Base-by-base conservation (phyloP, 2,329 filamentous ascomycete species). In the Mariannaea sp. region DNA sequence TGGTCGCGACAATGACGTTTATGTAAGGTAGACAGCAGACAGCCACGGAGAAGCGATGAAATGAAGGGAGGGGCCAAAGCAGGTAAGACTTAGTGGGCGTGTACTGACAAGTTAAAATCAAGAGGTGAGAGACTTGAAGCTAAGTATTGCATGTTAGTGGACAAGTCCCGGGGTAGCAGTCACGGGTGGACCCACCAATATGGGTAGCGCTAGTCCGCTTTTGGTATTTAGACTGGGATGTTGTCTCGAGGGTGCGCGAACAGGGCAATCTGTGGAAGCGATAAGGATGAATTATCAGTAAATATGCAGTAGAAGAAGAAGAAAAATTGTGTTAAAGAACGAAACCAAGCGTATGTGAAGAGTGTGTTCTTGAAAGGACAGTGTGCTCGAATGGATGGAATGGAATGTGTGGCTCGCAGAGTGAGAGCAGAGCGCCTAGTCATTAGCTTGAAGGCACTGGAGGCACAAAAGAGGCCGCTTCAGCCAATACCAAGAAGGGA, bases 101-200 rank as follows among this genome's bases (percentile, higher is more conserved):
- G 65, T 68, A 68, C 64, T 67, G 10, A 68, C 66, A 59, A 53
- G 42, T 20, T 49, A 48, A 62, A 45, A 36, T 43, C 48, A 58
- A 29, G 56, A 38, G 60, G 16, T n/a, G 43, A 29, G 57, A 48
- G 54, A 68, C 66, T 57, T 66, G 42, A 22, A 30, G 40, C 47
- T 45, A 35, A 35, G 20, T 47, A 43, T 29, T 50, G 22, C 19
- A 50, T 56, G 64, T 62, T 66, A 64, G 49, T 39, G 53, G 46
- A 19, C 43, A 36, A 54, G 42, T 51, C 38, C 40, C 58, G 58
- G 61, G 54, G 65, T 52, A 49, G 51, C 16, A 55, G 55, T 49
- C 53, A 60, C 59, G 52, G 53, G 40, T n/a, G 42, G 56, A 55
- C 55, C 64, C 64, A 65, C 64, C 50, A 57, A n/a, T 29, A 9